Percentiles rank a stretch among this genome's conserved stretches.
Conservation (phyloP, 768 basidiomycete genomes). For the Suillus luteus region DNA sequence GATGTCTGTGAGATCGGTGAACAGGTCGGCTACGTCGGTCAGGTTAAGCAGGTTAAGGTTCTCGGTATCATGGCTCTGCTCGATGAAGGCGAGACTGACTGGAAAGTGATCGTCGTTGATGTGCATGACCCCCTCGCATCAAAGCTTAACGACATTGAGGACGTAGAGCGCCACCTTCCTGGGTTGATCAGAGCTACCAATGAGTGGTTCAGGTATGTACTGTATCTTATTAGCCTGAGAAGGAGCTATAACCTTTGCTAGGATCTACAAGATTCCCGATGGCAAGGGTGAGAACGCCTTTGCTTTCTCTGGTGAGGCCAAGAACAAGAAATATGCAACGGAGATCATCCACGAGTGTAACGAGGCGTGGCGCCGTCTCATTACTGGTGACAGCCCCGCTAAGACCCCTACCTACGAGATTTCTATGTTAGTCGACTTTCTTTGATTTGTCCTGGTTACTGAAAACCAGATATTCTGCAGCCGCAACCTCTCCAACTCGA, state of each 20-base stretch:
- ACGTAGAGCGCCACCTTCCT: slow-evolving; percentile 96
- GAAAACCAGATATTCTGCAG: slow-evolving; percentile 41
- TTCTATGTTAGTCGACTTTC: slow-evolving; percentile 68
- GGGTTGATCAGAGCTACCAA: slow-evolving; percentile 96
- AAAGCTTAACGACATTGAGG: slow-evolving; percentile 98
- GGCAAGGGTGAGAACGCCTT: slow-evolving; percentile 98
- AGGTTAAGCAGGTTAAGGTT: slow-evolving; percentile 99
- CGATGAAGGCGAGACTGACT: slow-evolving; percentile 99
- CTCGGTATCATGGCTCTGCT: slow-evolving; percentile 99
- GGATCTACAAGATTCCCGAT: slow-evolving; percentile 96
- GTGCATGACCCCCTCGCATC: slow-evolving; percentile 92
- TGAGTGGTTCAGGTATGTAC: slow-evolving; percentile 91
- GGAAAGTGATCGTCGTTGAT: slow-evolving; percentile 99
- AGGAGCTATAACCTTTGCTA: slow-evolving; percentile 28
- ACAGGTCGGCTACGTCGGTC: slow-evolving; percentile 94
- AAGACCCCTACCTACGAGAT: slow-evolving; percentile 75
- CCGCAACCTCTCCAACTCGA: slow-evolving; percentile 74
- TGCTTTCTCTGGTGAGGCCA: slow-evolving; percentile 99
- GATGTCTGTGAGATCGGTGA: slow-evolving; percentile 99
- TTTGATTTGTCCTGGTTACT: background rate
- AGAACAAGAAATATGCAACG: slow-evolving; percentile 99
- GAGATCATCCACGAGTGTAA: slow-evolving; percentile 99
- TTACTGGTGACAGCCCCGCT: slow-evolving; percentile 75
- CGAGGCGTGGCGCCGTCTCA: slow-evolving; percentile 96
- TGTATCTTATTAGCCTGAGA: background rate